Base-by-base conservation (phyloP, 805 yeast species). In the Saccharomycopsis sp. region DNA sequence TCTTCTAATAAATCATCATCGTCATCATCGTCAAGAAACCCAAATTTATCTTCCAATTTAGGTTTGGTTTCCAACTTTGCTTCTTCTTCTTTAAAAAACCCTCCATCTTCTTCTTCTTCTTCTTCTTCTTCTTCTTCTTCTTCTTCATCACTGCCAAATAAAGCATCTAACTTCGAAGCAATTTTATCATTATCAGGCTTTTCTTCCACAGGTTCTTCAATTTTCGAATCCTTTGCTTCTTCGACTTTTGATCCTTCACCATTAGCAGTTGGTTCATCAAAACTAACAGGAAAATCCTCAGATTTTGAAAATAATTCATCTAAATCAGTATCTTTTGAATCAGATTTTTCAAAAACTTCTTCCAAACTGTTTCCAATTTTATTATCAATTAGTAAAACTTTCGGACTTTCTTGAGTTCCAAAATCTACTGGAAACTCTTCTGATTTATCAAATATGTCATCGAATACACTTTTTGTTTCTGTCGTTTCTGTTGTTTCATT, bases 21-120 rank as follows among this genome's bases (percentile, higher is more conserved):
- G 5, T 37, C 35, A 15, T 40, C 43, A 27, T 30, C 36, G 13
- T 37, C 40, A 30, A 40, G 18, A 25, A 35, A 35, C 14, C 39
- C 39, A 35, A 35, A 35, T 21, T 40, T 40, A 18, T 40, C 31
- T n/a, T 31, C 25, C 5, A 21, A 17, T 18, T 21, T 36, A 28
- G 12, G 28, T 3, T 13, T 4, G 21, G 28, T 4, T 5, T 9
- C 20, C 4, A 9, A 12, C 19, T 30, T 34, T 6, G 9, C 19
- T 3, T 5, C 18, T 21, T 20, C 25, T 12, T 31, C 27, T 4
- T 4, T n/a, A 8, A 6, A 26, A 20, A 19, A 20, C 10, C 5
- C 15, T 21, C 5, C 21, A 31, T 10, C 20, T 13, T 14, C 21
- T 20, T 12, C 14, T 20, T 18, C 13, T 21, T 34, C 37, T 19